Conservation (phyloP, 1,284 basidiomycete genomes). For the Papiliotrema laurentii region DNA sequence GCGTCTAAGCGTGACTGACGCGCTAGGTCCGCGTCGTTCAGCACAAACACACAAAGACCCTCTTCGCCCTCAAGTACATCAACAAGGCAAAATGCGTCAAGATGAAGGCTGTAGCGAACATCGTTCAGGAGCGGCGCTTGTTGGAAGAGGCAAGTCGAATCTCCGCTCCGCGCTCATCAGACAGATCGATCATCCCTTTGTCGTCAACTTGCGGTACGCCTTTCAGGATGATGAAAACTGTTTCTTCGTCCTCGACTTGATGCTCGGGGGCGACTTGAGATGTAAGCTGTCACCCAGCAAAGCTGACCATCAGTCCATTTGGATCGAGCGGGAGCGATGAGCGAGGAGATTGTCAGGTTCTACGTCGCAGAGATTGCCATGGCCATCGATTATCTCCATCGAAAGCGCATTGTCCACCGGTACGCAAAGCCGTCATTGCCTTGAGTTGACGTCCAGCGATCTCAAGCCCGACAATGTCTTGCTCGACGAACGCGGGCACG, state of each 20-base stretch:
- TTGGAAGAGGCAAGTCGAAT: conserved; percentile 71
- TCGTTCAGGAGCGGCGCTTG: conserved; percentile 87
- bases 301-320: conserved; percentile 65
- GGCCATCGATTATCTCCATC: conserved; percentile 83
- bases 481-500: conserved; percentile 85
- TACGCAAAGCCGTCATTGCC: conserved; percentile 35
- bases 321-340: conserved; percentile 69
- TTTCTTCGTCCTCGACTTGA: conserved; percentile 94
- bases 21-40: conserved; percentile 97
- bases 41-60: conserved; percentile 91
- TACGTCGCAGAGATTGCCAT: conserved; percentile 84
- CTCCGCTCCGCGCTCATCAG: background rate
- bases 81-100: conserved; percentile 97
- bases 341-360: conserved; percentile 79
- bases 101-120: conserved; percentile 96
- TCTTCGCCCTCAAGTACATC: conserved; percentile 98
- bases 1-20: background rate
- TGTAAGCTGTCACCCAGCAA: conserved; percentile 56
- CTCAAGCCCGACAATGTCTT: conserved; percentile 97
- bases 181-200: conserved; percentile 91
- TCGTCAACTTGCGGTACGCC: conserved; percentile 91
- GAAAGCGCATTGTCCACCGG: conserved; percentile 90
- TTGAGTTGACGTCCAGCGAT: conserved; percentile 57
- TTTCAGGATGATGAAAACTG: conserved; percentile 98
- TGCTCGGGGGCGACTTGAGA: conserved; percentile 90